These are phyloP conservation scores for Apophysomyces sp. DNA, from an alignment of 371 early-diverging fungal species.

Conservation along the genomic window DNA sequence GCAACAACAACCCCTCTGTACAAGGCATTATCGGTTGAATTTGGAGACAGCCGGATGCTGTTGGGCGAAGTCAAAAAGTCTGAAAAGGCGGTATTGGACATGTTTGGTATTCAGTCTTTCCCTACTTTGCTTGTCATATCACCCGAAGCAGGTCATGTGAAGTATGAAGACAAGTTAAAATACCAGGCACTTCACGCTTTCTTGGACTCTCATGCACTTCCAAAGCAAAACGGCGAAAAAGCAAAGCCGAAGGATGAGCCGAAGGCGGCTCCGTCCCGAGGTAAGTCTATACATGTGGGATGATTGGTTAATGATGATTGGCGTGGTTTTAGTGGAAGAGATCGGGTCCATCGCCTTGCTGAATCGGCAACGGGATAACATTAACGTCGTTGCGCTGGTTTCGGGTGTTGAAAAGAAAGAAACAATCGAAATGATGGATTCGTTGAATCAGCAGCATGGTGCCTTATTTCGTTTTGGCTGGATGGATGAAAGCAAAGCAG, in stretches of 20 bases:
- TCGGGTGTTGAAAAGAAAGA: conserved; percentile 58
- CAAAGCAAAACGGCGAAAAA: conserved; percentile 21
- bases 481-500: conserved; percentile 63
- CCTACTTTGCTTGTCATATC: conserved; percentile 68
- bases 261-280: conserved; percentile 13
- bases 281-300: not conserved
- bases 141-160: conserved; percentile 27
- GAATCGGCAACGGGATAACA: conserved; percentile 15
- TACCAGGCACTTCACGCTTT: conserved; percentile 56
- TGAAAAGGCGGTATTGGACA: conserved; percentile 45
- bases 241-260: conserved; percentile 20
- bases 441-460: conserved; percentile 30
- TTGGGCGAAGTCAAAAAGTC: conserved; percentile 74
- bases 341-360: conserved; percentile 11
- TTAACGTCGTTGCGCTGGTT: conserved; percentile 66
- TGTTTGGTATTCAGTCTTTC: conserved; percentile 56
- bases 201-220: conserved; percentile 53
- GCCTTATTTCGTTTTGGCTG: conserved; percentile 56
- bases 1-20: conserved; percentile 72
- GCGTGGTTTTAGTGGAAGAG: conserved; percentile 11
- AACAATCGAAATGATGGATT: conserved; percentile 52
- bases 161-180: conserved; percentile 56
- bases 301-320: not conserved
- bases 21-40: conserved; percentile 83
- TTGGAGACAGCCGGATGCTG: conserved; percentile 56